These are phyloP conservation scores for Pleodorina starrii DNA, from an alignment of 139 green algal genomes.

Conservation along the genomic window DNA sequence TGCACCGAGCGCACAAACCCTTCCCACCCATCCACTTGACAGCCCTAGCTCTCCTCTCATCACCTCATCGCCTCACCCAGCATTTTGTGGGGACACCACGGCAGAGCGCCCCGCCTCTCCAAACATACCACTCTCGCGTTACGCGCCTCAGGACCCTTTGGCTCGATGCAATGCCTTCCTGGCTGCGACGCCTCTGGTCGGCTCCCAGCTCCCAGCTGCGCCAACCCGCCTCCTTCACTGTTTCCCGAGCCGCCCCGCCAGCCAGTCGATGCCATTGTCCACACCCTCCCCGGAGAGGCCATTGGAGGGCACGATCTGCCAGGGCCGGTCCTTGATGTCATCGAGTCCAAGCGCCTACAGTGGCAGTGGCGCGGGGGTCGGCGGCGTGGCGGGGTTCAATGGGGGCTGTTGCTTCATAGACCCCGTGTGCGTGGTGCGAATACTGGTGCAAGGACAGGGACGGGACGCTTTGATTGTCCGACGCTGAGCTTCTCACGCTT, in stretches of 20 bases:
- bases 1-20: too few relatives aligned
- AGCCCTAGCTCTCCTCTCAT: too few relatives aligned
- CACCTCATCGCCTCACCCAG: too few relatives aligned
- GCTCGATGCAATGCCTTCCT: too few relatives aligned
- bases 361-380: not conserved
- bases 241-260: slow-evolving; percentile 61
- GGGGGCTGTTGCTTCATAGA: not conserved
- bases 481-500: not conserved
- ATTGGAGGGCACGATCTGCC: slow-evolving; percentile 87
- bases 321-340: slow-evolving; percentile 80
- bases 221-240: not conserved
- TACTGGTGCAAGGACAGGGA: not conserved
- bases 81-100: too few relatives aligned
- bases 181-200: too few relatives aligned
- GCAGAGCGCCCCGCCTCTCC: too few relatives aligned
- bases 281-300: slow-evolving; percentile 84
- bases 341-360: slow-evolving; percentile 72
- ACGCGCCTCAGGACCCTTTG: too few relatives aligned
- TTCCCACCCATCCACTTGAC: too few relatives aligned
- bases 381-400: not conserved
- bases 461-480: not conserved
- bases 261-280: slow-evolving; percentile 82
- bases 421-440: not conserved
- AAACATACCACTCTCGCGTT: too few relatives aligned
- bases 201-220: too few relatives aligned